Percentiles rank a stretch among this genome's conserved stretches.
These are phyloP conservation scores for Dimocarpus longan DNA, from an alignment of 345 rosid species.

Conservation along the genomic window DNA sequence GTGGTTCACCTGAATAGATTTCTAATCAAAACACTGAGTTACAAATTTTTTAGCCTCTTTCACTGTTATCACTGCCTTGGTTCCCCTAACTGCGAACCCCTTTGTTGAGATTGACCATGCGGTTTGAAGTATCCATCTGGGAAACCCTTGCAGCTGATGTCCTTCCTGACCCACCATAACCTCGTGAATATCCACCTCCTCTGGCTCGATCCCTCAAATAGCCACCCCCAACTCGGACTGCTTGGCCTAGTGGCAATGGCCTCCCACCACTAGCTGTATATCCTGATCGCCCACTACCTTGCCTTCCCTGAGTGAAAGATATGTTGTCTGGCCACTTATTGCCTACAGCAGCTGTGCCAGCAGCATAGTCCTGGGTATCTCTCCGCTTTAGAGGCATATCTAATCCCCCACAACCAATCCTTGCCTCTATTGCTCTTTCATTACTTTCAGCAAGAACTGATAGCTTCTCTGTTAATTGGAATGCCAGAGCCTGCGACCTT, in stretches of 20 bases:
- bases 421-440: conserved; percentile 78
- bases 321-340: conserved; percentile 69
- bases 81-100: conserved; percentile 43
- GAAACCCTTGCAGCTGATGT: conserved; percentile 46
- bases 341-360: conserved; percentile 42
- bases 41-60: no score
- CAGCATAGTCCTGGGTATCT: conserved; percentile 63
- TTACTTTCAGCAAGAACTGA: conserved; percentile 69
- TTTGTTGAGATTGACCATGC: conserved; percentile 73
- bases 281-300: conserved; percentile 48
- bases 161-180: conserved; percentile 39
- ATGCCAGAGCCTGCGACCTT: conserved; percentile 76
- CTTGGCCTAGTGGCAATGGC: conserved; percentile 36
- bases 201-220: conserved; percentile 54
- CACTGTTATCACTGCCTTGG: neutral
- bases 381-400: conserved; percentile 67
- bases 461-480: conserved; percentile 79
- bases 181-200: conserved; percentile 57
- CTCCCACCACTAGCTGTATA: conserved; percentile 49
- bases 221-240: conserved; percentile 26
- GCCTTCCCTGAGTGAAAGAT: conserved; percentile 62
- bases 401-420: conserved; percentile 64
- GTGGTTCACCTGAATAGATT: no score
- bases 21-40: no score
- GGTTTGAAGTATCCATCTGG: conserved; percentile 57